Evolutionary conservation across 805 yeast species (phyloP), one percentile per base, ranked within the genome.

Genomic region (Pichia nanzhaoensis): DNA sequence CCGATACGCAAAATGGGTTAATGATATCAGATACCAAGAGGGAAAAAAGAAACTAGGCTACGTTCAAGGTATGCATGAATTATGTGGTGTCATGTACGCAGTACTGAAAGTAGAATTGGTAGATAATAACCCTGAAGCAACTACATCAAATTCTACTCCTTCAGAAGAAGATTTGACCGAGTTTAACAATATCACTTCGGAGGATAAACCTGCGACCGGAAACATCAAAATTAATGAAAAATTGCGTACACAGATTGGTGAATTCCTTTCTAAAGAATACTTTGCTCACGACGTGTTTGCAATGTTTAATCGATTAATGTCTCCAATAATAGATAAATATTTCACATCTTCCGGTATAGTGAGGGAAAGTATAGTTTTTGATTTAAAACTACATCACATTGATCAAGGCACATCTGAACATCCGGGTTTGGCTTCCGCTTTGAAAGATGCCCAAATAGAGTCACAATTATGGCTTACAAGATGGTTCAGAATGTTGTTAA

Each of bases 381-480:
- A 75, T 48, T 56, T 66, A 20, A 64, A 67, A 45, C 56, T 77
- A 34, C 75, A 75, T 66, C 69, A 74, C 48, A 67, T 72, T 4
- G 82, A 77, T 54, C 27, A 17, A 4, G 48, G 45, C 4, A 34
- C 37, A 1, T 12, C 39, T 7, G 34, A 37, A 28, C 37, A 41
- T 6, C 53, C 53, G 1, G 45, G 44, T 18, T 38, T 50, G 17
- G 53, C 50, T 37, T 32, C 45, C 3, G 43, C 49, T 5, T 41
- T 50, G n/a, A 44, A 47, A 22, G 51, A 47, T 9, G 33, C 48
- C 13, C 48, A 66, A 46, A 56, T 76, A 5, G 80, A 76, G 48
- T 67, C 77, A 2, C 74, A 75, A 42, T 64, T 77, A 36, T 77
- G 81, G 81, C 63, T 75, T 21, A 71, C 77, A n/a, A 55, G 82